phyloP scores from a whole-genome alignment of 2,329 filamentous ascomycete species.

The Sarocladium kiliense region DNA sequence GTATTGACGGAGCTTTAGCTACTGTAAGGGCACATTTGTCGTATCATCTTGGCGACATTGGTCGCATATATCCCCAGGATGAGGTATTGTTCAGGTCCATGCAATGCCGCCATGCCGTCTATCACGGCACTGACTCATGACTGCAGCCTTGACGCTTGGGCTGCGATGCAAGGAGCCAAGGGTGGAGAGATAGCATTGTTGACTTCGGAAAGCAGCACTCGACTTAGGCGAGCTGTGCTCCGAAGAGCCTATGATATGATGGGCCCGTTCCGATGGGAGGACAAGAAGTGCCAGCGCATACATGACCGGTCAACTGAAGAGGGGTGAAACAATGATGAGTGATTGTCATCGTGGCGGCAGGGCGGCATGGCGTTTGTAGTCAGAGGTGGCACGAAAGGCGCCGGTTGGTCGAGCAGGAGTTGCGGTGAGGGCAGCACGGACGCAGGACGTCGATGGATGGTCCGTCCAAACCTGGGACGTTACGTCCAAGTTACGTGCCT shows the following conservation, averaged over 20 bases:
- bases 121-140: background rate
- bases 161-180: background rate
- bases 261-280: constrained; percentile 2
- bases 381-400: constrained; percentile 3
- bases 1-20: background rate
- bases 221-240: background rate
- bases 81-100: too few species aligned
- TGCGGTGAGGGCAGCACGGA: constrained; percentile 5
- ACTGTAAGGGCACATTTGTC: too few species aligned
- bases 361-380: background rate
- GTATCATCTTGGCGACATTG: too few species aligned
- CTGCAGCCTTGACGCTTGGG: background rate
- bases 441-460: background rate
- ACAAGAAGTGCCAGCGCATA: constrained; percentile 5
- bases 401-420: constrained; percentile 4
- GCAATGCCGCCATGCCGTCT: too few species aligned
- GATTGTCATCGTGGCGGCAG: background rate
- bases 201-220: background rate
- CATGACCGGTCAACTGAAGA: background rate
- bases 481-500: background rate
- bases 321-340: background rate
- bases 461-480: background rate
- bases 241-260: background rate
- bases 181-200: background rate
- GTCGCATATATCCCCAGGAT: too few species aligned